Conservation (phyloP, 1,284 basidiomycete genomes). For the Gymnopus androsaceus region DNA sequence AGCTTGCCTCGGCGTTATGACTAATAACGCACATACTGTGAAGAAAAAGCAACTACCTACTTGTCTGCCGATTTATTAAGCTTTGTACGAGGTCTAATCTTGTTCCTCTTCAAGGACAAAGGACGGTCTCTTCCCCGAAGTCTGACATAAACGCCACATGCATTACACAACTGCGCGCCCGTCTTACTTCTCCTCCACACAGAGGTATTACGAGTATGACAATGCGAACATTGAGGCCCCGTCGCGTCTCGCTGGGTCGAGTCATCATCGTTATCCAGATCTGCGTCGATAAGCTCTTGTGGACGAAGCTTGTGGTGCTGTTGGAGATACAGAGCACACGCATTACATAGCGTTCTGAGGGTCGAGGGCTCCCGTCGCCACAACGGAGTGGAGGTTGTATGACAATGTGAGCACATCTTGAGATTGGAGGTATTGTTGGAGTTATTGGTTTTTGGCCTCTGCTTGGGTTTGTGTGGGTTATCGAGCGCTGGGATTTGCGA, state of each 20-base stretch:
- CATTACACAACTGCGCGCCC: slow-evolving; percentile 49
- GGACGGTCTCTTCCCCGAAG: slow-evolving; percentile 47
- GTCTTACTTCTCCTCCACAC: slow-evolving; percentile 51
- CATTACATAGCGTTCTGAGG: slow-evolving; percentile 46
- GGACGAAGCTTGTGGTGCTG: slow-evolving; percentile 48
- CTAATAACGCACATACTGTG: too few species aligned
- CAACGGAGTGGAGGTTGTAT: slow-evolving; percentile 45
- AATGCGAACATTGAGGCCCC: slow-evolving; percentile 49
- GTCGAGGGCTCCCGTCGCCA: slow-evolving; percentile 49
- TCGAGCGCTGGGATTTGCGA: neutral
- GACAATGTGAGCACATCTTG: slow-evolving; percentile 50
- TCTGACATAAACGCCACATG: slow-evolving; percentile 48
- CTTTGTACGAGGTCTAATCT: slow-evolving; percentile 43
- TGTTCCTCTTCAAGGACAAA: slow-evolving; percentile 45
- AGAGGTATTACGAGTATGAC: slow-evolving; percentile 46
- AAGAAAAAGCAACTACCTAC: too few species aligned
- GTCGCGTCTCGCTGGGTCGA: slow-evolving; percentile 34
- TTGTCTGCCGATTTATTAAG: too few species aligned
- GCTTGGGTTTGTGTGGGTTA: slow-evolving; percentile 21
- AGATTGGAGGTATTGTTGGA: slow-evolving; percentile 23
- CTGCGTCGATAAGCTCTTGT: slow-evolving; percentile 50
- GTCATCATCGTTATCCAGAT: slow-evolving; percentile 36
- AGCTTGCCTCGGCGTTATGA: too few species aligned
- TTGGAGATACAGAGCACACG: slow-evolving; percentile 49
- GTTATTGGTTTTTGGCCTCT: slow-evolving; percentile 19